These are phyloP conservation scores for Suhomyces yuchorum DNA, from an alignment of 1,139 yeast species.

Conservation along the genomic window DNA sequence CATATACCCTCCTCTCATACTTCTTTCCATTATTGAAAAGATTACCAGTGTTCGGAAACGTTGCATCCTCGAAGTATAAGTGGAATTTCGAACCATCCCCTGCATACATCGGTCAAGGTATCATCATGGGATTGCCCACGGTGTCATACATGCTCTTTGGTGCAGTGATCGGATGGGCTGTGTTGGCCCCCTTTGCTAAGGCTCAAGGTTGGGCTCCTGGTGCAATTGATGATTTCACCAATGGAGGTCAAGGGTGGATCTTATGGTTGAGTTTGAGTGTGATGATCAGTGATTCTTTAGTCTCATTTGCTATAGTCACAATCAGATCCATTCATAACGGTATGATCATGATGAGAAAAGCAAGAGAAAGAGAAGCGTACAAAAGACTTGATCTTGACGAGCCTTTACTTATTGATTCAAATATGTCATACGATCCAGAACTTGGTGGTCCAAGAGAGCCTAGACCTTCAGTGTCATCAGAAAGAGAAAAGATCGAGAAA, in stretches of 20 bases:
- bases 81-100: conserved; percentile 97
- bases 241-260: conserved; percentile 97
- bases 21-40: conserved; percentile 69
- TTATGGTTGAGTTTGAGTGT: conserved; percentile 91
- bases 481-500: conserved; percentile 10
- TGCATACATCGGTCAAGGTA: conserved; percentile 96
- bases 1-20: conserved; percentile 70
- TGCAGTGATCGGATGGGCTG: conserved; percentile 86
- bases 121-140: conserved; percentile 94
- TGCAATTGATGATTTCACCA: conserved; percentile 85
- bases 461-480: conserved; percentile 1
- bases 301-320: conserved; percentile 72
- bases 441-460: not conserved
- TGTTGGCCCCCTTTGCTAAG: conserved; percentile 79
- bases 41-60: conserved; percentile 74
- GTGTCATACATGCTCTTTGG: conserved; percentile 92
- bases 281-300: conserved; percentile 90
- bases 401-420: conserved; percentile 5
- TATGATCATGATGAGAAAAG: conserved; percentile 8
- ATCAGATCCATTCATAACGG: conserved; percentile 38
- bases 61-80: conserved; percentile 64
- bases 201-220: conserved; percentile 85
- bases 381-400: conserved; percentile 3
- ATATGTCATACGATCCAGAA: conserved; percentile 7
- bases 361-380: conserved; percentile 7